Evolutionary conservation across 192 early-diverging fungal species (phyloP), one percentile per base, ranked within the genome.

Genomic region (Linderina pennispora): DNA sequence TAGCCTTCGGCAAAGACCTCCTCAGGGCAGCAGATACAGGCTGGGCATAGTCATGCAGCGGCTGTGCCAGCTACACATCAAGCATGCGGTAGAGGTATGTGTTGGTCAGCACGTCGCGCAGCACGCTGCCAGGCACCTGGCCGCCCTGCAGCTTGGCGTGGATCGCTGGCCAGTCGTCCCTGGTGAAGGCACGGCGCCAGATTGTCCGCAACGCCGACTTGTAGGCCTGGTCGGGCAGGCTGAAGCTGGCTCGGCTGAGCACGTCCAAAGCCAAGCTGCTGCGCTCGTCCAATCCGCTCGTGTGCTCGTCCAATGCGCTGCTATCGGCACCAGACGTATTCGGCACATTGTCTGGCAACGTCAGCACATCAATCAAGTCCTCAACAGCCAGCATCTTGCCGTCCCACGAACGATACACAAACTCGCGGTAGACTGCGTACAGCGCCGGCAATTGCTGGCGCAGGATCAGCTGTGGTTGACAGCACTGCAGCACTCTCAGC

Each of bases 121-220:
- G 33, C 16, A 43, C 45, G 19, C 24, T 36, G 48, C 62, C 65
- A 3, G 65, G 54, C 10, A 54, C 35, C 8, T 55, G 49, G 13
- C 19, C 3, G 8, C 54, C 40, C 6, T 47, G 23, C 11, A 57
- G 31, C 0, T 32, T 38, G 33, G 18, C 31, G 14, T 35, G 55
- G 3, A 64, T 46, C 19, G 19, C 40, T 0, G 4, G 20, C 68
- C 68, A 71, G 36, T 71, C 48, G 44, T 71, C 68, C 24, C 40
- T 55, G 13, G 59, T 18, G 15, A 56, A 71, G 10, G 60, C 52
- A 9, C 68, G 68, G n/a, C 68, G 62, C 68, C 68, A 71, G 18
- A 60, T 56, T 10, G 62, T 59, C 6, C 48, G 37, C 23, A 71
- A 18, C 2, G 56, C 48, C 6, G 61, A 50, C n/a, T 53, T 48